These are phyloP conservation scores for Citrus unshiu DNA, from an alignment of 345 rosid species.

Conservation along the genomic window DNA sequence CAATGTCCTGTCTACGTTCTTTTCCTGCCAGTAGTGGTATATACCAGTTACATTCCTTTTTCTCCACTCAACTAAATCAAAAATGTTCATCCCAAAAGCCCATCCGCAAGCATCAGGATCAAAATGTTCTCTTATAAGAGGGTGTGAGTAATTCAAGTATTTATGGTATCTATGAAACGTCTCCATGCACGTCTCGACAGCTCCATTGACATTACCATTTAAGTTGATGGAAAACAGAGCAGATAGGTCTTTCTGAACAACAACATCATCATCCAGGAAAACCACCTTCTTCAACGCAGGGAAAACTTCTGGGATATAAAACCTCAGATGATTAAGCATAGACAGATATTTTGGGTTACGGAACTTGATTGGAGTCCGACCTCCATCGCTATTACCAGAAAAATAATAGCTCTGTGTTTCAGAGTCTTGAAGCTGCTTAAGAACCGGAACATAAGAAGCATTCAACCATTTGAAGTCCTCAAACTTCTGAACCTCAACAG, in stretches of 20 bases:
- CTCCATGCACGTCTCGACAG: constrained; percentile 99
- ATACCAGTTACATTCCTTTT: constrained; percentile 82
- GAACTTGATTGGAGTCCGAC: constrained; percentile 82
- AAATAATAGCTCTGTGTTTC: constrained; percentile 89
- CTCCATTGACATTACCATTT: constrained; percentile 85
- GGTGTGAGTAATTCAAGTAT: constrained; percentile 84
- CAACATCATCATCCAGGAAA: constrained; percentile 89
- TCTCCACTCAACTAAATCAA: constrained; percentile 88
- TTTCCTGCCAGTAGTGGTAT: constrained; percentile 95
- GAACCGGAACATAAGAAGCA: constrained; percentile 91
- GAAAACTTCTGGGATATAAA: constrained; percentile 87
- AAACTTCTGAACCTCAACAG: constrained; percentile 82
- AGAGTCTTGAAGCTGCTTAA: constrained; percentile 92
- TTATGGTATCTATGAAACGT: constrained; percentile 87
- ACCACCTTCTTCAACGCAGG: constrained; percentile 77
- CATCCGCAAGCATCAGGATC: constrained; percentile 98
- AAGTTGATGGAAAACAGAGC: constrained; percentile 60
- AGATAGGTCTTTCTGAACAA: constrained; percentile 71
- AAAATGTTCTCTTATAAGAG: constrained; percentile 78
- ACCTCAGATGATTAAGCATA: constrained; percentile 88
- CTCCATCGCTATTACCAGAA: constrained; percentile 66
- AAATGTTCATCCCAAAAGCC: constrained; percentile 96
- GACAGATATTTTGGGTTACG: constrained; percentile 90
- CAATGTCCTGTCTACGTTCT: constrained; percentile 73
- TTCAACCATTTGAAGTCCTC: constrained; percentile 91